phyloP scores from a whole-genome alignment of 148 eudicot species.

The Bassia scoparia region DNA sequence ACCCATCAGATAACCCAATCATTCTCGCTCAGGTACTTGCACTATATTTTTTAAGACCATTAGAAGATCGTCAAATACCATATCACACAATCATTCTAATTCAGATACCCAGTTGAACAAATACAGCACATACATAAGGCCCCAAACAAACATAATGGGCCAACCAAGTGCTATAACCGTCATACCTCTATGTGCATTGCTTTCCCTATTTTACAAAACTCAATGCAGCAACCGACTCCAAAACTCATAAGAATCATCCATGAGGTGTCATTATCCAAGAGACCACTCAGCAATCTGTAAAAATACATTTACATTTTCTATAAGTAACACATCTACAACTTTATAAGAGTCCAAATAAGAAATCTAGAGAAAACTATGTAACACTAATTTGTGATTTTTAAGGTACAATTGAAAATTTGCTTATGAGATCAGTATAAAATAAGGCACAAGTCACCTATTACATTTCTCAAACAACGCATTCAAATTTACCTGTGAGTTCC shows the following conservation, averaged over 20 bases:
- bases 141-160: neutral
- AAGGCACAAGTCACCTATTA: no score
- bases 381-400: no score
- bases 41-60: neutral
- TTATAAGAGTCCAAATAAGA: no score
- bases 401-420: no score
- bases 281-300: constrained; percentile 81
- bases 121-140: neutral
- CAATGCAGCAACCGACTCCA: constrained; percentile 92
- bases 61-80: neutral
- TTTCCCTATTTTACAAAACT: constrained; percentile 99
- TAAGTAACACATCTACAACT: no score
- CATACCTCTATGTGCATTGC: constrained; percentile 98
- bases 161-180: neutral
- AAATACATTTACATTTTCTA: no score
- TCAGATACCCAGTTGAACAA: neutral
- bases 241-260: constrained; percentile 98
- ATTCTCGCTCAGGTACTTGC: no score
- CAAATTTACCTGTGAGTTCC: constrained; percentile 88
- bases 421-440: no score
- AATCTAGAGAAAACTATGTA: no score
- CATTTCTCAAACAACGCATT: no score
- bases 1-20: neutral
- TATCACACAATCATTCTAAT: no score
- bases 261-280: constrained; percentile 93